These are phyloP conservation scores for Triglochin maritima DNA, from an alignment of 106 monocot species.

Conservation along the genomic window DNA sequence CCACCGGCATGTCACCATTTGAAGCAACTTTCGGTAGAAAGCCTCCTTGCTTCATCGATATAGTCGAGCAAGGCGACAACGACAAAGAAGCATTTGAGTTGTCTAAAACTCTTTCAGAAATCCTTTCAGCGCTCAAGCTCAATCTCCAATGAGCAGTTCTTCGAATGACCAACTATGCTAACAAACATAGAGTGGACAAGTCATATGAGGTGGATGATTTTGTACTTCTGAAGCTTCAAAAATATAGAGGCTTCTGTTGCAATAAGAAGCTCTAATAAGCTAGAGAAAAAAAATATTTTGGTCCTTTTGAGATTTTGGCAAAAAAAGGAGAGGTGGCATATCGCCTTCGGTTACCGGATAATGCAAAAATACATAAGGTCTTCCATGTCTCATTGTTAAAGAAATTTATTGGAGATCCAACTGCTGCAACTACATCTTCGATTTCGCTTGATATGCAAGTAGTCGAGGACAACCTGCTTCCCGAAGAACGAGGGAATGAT, in stretches of 20 bases:
- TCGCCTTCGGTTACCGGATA: not conserved
- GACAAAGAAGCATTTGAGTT: not conserved
- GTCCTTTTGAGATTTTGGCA: not conserved
- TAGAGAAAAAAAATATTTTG: not conserved
- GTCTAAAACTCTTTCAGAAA: not conserved
- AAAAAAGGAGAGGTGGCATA: not conserved
- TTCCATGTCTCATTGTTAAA: not conserved
- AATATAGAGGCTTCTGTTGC: not conserved
- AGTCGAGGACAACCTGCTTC: too few species aligned
- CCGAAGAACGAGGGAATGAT: too few species aligned
- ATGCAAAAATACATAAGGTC: not conserved
- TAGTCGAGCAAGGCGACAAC: too few species aligned
- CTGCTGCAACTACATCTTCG: too few species aligned
- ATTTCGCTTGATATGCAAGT: too few species aligned
- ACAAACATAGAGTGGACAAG: not conserved
- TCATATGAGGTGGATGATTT: not conserved
- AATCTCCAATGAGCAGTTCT: not conserved
- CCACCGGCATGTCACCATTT: slow-evolving; percentile 2
- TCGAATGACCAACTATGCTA: not conserved
- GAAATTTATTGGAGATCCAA: not conserved
- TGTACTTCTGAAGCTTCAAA: not conserved
- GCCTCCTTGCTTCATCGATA: not conserved
- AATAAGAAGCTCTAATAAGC: not conserved
- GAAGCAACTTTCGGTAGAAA: slow-evolving; percentile 4
- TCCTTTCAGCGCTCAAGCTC: not conserved